Base-by-base conservation (phyloP, 176 grass and related monocot genomes). In the Dactylis glomerata region DNA sequence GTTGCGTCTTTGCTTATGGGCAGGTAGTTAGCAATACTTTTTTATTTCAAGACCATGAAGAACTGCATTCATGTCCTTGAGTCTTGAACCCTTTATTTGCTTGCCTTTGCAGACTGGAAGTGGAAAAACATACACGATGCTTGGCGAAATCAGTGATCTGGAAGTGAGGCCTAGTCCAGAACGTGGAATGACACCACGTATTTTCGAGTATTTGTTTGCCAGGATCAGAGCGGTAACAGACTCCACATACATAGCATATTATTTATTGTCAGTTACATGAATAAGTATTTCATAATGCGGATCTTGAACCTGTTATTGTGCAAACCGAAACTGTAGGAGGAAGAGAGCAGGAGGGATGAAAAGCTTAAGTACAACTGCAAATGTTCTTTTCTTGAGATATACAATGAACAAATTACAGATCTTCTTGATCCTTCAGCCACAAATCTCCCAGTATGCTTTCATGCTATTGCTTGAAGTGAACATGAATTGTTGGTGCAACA, bases 391-490 rank as follows among this genome's bases (percentile, higher is more conserved):
- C 81, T 98, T 16, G 93, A 98, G 86, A 98, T 98, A 85, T 98
- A 98, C 86, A 98, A 98, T 62, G 96, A 98, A 86, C 96, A 98
- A 82, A 98, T 98, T 51, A 98, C 91, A 49, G 96, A 98, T 87
- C 96, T 98, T 87, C 89, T 98, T 63, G 96, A 98, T 64, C 91
- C 93, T 86, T 91, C 89, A 40, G 90, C 86, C 24, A 89, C 91
- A 56, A 98, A 98, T 90, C 89, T 98, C 32, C 93, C 89, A 66
- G 96, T 98, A 78, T 61, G 87, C 22, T 83, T 73, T 92, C 30
- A 32, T 63, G 14, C 55, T 84, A 38, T 78, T 36, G 42, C 62
- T 87, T 83, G 55, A 56, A 84, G 42, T 44, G 46, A 59, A 80
- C 79, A 73, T 80, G 56, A 24, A 28, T 36, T 92, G 68, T 42